Conservation (phyloP, 164 flowering plant genomes). For the Vitis amurensis region DNA sequence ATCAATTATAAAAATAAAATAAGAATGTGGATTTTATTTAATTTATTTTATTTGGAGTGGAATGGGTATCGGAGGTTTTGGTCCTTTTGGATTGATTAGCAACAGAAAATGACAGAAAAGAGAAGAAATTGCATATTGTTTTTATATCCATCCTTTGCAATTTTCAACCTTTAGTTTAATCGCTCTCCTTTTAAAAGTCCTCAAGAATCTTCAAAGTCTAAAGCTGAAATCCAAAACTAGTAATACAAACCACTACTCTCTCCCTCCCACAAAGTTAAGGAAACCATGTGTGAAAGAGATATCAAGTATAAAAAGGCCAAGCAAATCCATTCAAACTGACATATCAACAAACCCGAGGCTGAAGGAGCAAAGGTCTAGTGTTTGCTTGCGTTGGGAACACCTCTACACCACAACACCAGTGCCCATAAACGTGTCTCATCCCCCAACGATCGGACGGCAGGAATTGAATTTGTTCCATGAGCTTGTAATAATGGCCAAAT, state of each 20-base stretch:
- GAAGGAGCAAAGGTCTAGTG: too few relatives aligned
- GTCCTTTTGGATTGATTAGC: not conserved
- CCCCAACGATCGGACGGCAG: too few relatives aligned
- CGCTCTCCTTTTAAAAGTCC: slow-evolving; percentile 26
- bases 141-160: slow-evolving; percentile 3
- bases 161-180: slow-evolving; percentile 5
- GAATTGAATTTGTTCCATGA: too few relatives aligned
- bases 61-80: too few relatives aligned
- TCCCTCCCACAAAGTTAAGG: slow-evolving; percentile 18
- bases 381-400: too few relatives aligned
- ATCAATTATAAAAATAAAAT: not conserved
- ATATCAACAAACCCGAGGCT: slow-evolving; percentile 33
- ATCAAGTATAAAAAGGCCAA: slow-evolving; percentile 41
- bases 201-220: slow-evolving; percentile 34
- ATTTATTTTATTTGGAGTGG: too few relatives aligned
- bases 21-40: too few relatives aligned
- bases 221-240: slow-evolving; percentile 39
- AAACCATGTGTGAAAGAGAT: slow-evolving; percentile 14
- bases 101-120: slow-evolving; percentile 2
- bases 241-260: slow-evolving; percentile 36
- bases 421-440: too few relatives aligned
- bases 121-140: not conserved
- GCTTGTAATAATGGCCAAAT: too few relatives aligned
- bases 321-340: slow-evolving; percentile 62
- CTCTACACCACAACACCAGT: too few relatives aligned